Base-by-base conservation (phyloP, 768 basidiomycete species). In the Naematelia encephala region DNA sequence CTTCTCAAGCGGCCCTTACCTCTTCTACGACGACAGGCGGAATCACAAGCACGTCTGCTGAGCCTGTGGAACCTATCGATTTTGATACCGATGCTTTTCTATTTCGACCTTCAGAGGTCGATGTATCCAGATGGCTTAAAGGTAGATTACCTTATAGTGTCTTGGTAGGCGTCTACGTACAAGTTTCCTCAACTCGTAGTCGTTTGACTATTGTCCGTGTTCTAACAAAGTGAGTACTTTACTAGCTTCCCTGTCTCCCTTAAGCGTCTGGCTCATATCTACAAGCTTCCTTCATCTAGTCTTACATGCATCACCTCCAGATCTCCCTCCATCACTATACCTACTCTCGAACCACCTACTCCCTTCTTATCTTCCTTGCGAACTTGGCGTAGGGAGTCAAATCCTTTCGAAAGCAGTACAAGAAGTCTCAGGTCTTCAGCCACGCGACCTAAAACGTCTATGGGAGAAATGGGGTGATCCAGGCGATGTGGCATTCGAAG, bases 401-500 rank as follows among this genome's bases (percentile, higher is more conserved):
- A 68, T 78, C 61, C 12, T 81, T 87, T 47, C 85, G 80, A 75
- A 82, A 80, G 73, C 64, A 26, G 66, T 70, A 11, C 67, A 59
- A 30, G 70, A 73, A 22, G 72, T 75, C 27, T 74, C 71, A 2
- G 77, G 77, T 1, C 60, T 72, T 1, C 69, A 67, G 34, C 62
- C 64, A 14, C 62, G 68, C 1, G 71, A 67, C 13, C 55, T 78
- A 12, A 67, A 70, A 28, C 65, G 69, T 28, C 63, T 78, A 13
- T 89, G 89, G 73, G 87, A 85, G 62, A 78, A 82, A 45, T 84
- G 80, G 29, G 92, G 92, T 3, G 92, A 96, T 76, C 82, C 85
- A 23, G 92, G 92, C 0, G 90, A 92, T 71, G 89, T 92, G 5
- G 92, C 92, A 0, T 91, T 85, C 67, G 83, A 84, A 57, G 90